phyloP scores from a whole-genome alignment of 2,329 filamentous ascomycete genomes.

The Paracoccidioides lutzii region DNA sequence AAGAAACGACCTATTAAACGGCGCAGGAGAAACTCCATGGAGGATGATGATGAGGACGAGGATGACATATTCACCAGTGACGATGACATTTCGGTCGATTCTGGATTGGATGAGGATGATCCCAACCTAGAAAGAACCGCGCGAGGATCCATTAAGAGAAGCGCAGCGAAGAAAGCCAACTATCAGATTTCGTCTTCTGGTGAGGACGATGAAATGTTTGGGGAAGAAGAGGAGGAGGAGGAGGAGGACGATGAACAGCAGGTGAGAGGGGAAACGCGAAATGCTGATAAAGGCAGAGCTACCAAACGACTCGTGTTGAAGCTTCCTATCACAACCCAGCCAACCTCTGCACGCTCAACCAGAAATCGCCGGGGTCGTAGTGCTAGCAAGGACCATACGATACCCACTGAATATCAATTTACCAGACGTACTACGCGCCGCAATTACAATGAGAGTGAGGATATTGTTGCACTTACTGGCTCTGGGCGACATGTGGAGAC shows the following conservation, averaged over 20 bases:
- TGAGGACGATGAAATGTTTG: constrained; percentile 20
- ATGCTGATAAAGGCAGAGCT: constrained; percentile 16
- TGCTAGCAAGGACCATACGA: constrained; percentile 12
- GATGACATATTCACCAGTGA: constrained; percentile 19
- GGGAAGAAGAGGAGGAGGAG: constrained; percentile 12
- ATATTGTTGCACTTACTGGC: constrained; percentile 45
- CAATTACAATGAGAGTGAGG: constrained; percentile 43
- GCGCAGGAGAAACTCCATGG: constrained; percentile 36
- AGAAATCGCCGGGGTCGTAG: constrained; percentile 20
- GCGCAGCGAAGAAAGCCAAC: constrained; percentile 41
- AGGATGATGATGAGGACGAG: constrained; percentile 29
- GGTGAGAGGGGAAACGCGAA: constrained; percentile 12
- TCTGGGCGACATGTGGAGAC: constrained; percentile 46
- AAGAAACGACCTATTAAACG: constrained; percentile 19
- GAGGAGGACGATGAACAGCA: constrained; percentile 16
- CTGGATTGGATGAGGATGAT: constrained; percentile 31
- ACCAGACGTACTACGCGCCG: constrained; percentile 45
- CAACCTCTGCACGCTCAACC: constrained; percentile 13
- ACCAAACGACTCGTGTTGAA: not conserved
- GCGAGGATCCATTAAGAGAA: constrained; percentile 44
- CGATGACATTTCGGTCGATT: constrained; percentile 33
- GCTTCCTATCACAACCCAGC: constrained; percentile 1
- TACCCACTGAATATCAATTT: constrained; percentile 11
- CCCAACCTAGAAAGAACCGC: constrained; percentile 37
- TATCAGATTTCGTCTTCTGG: constrained; percentile 43